Conservation (phyloP, 768 basidiomycete genomes). For the Collybiopsis luxurians region DNA sequence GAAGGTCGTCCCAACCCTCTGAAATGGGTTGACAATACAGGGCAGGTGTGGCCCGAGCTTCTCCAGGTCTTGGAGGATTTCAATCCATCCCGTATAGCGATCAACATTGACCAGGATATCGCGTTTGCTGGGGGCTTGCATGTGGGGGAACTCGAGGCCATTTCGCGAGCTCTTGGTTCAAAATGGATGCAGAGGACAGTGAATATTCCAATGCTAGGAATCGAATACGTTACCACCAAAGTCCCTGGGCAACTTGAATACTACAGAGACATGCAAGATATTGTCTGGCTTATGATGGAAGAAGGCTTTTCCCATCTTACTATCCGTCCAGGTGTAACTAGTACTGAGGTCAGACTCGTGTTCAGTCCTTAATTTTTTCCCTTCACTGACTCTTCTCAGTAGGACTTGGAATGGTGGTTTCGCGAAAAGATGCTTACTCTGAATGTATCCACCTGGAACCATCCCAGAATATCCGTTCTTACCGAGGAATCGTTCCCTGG, state of each 20-base stretch:
- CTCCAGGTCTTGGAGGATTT: conserved; percentile 31
- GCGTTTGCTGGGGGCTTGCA: conserved; percentile 50
- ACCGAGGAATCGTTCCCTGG: conserved; percentile 38
- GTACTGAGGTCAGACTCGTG: conserved; percentile 31
- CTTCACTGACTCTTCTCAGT: neutral
- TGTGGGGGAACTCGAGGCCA: conserved; percentile 40
- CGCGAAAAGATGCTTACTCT: conserved; percentile 45
- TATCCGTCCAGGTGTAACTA: conserved; percentile 41
- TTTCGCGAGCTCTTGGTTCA: conserved; percentile 35
- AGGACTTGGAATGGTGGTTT: conserved; percentile 57
- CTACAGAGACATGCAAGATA: conserved; percentile 47
- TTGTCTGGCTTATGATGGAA: conserved; percentile 48
- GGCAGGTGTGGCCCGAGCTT: conserved; percentile 44
- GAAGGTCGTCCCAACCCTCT: conserved; percentile 34
- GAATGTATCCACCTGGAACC: conserved; percentile 51
- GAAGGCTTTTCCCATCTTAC: conserved; percentile 47
- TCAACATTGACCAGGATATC: conserved; percentile 45
- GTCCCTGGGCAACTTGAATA: conserved; percentile 39
- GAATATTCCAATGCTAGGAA: conserved; percentile 42
- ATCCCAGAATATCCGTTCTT: conserved; percentile 47
- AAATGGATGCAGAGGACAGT: conserved; percentile 39
- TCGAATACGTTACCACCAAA: conserved; percentile 46
- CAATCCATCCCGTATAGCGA: conserved; percentile 38
- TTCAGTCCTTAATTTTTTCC: neutral
- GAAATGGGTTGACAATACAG: conserved; percentile 49